Evolutionary conservation across 139 green algal species (phyloP).

Genomic region (Chlamydomonas incerta): DNA sequence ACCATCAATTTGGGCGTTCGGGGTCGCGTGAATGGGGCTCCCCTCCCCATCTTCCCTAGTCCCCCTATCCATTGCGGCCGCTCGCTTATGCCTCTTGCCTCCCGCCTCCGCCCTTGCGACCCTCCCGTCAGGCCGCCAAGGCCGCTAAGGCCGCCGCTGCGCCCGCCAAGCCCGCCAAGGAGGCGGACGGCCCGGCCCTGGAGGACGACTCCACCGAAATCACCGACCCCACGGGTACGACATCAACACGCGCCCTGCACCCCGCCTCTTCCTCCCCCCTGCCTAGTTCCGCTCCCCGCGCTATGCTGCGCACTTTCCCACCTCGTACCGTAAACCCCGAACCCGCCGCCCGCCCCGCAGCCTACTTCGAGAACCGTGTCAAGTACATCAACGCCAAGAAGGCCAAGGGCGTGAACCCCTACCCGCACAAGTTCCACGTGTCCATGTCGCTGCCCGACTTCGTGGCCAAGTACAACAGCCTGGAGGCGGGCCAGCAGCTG

Average conservation of each 20-base stretch:
- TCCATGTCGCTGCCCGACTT: constrained; percentile 82
- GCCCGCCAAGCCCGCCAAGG: constrained; percentile 61
- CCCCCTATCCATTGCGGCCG: no score
- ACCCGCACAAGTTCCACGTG: constrained; percentile 99
- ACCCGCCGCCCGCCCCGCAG: background rate
- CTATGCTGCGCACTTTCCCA: no score
- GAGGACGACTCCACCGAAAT: constrained; percentile 80
- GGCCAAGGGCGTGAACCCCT: constrained; percentile 90
- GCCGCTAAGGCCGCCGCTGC: constrained; percentile 67
- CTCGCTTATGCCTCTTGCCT: no score
- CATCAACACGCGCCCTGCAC: no score
- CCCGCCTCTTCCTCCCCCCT: no score
- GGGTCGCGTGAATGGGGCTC: no score
- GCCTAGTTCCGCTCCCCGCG: no score
- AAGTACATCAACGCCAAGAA: constrained; percentile 80
- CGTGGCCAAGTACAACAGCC: constrained; percentile 78
- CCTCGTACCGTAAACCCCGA: no score
- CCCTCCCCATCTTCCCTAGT: no score
- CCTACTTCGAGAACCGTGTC: constrained; percentile 93
- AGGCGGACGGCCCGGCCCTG: constrained; percentile 50
- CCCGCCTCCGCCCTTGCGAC: background rate
- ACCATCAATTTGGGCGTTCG: no score
- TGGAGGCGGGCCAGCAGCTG: constrained; percentile 78
- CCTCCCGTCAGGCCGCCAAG: constrained; percentile 73
- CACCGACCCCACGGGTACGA: constrained; percentile 71